phyloP scores from a whole-genome alignment of 305 asterid genomes.

The Withania somnifera region DNA sequence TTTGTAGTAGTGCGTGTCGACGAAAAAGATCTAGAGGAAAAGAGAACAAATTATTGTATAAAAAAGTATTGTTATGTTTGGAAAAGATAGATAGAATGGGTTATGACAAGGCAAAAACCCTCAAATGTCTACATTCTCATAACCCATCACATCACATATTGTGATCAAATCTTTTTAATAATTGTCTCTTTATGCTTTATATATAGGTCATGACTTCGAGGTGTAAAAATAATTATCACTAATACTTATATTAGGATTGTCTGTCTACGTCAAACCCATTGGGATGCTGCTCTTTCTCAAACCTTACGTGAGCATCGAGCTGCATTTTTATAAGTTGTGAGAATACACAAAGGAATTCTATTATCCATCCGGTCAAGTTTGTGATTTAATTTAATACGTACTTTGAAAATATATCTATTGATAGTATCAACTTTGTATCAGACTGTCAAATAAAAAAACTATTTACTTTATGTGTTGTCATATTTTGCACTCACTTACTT shows the following conservation, averaged over 20 bases:
- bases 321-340: background rate
- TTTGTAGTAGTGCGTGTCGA: background rate
- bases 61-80: background rate
- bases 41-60: background rate
- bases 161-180: background rate
- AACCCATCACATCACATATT: slow-evolving; percentile 13
- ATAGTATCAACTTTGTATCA: background rate
- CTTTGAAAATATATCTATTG: background rate
- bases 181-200: too few relatives aligned
- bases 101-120: background rate
- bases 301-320: background rate
- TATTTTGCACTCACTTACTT: too few relatives aligned
- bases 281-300: background rate
- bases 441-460: too few relatives aligned
- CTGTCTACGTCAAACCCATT: background rate
- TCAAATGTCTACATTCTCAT: slow-evolving; percentile 23
- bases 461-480: too few relatives aligned
- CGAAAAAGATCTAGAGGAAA: background rate
- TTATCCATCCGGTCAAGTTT: too few relatives aligned
- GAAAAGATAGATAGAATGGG: slow-evolving; percentile 1
- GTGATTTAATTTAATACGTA: background rate
- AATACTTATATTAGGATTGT: too few relatives aligned
- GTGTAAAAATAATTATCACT: too few relatives aligned
- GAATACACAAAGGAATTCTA: background rate
- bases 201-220: too few relatives aligned